phyloP scores from a whole-genome alignment of 306 rosid genomes.

The Ceratonia siliqua region DNA sequence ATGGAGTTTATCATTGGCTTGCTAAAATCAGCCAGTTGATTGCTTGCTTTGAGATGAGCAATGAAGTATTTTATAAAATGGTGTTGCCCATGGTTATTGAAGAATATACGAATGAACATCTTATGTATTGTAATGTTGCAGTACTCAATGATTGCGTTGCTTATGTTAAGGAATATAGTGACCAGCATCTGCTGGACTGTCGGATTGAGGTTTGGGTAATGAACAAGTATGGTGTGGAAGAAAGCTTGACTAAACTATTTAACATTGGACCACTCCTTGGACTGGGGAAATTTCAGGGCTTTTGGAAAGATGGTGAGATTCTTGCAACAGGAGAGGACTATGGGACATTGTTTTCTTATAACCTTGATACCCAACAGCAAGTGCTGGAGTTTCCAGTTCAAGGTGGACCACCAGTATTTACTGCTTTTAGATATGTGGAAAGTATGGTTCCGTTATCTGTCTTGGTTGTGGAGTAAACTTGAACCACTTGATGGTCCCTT shows the following conservation, averaged over 20 bases:
- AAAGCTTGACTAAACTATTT: not conserved
- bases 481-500: not conserved
- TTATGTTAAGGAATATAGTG: not conserved
- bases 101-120: not conserved
- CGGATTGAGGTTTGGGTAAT: conserved; percentile 12
- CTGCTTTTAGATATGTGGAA: not conserved
- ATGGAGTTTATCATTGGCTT: conserved; percentile 21
- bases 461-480: not conserved
- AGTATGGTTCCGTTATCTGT: not conserved
- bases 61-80: not conserved
- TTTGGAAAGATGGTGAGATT: not conserved
- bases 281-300: not conserved
- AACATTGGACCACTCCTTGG: not conserved
- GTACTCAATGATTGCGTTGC: not conserved
- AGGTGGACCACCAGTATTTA: not conserved
- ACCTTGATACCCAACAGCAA: not conserved
- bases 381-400: not conserved
- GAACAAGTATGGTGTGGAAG: not conserved
- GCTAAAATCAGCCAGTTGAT: not conserved
- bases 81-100: not conserved
- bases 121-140: not conserved
- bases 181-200: not conserved
- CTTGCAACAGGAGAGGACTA: not conserved
- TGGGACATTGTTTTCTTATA: not conserved
- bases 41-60: conserved; percentile 8